Evolutionary conservation across 306 rosid species (phyloP).

Genomic region (Coriaria nepalensis): DNA sequence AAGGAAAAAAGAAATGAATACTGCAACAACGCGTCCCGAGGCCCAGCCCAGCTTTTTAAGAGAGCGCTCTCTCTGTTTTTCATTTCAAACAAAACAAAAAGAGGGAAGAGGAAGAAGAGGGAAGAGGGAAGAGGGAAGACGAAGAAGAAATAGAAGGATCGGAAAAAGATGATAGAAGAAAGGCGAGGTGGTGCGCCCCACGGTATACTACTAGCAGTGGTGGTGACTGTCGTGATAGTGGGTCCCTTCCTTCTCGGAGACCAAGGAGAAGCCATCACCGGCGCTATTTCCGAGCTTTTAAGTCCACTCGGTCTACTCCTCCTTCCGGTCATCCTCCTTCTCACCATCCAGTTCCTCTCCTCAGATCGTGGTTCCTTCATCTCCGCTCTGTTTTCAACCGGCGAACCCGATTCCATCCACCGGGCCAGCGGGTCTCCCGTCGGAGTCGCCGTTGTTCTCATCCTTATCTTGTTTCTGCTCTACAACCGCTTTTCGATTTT

Average conservation of each 20-base stretch:
- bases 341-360: slow-evolving; percentile 77
- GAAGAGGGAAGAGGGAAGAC: too few species aligned
- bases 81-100: too few species aligned
- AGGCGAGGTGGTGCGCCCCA: slow-evolving; percentile 64
- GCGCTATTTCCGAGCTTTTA: slow-evolving; percentile 53
- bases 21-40: too few species aligned
- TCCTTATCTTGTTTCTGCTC: slow-evolving; percentile 51
- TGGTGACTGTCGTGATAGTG: slow-evolving; percentile 39
- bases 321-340: slow-evolving; percentile 71
- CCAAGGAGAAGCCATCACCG: slow-evolving; percentile 64
- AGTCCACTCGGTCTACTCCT: slow-evolving; percentile 79
- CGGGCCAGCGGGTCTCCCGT: slow-evolving; percentile 68
- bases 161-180: slow-evolving; percentile 24
- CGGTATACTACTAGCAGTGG: slow-evolving; percentile 50
- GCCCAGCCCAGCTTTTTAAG: too few species aligned
- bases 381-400: slow-evolving; percentile 55
- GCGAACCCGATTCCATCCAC: slow-evolving; percentile 77
- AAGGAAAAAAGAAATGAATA: too few species aligned
- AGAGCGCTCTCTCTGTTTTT: too few species aligned
- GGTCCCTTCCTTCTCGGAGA: slow-evolving; percentile 63
- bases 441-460: slow-evolving; percentile 69
- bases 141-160: slow-evolving; percentile 5
- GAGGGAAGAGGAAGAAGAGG: too few species aligned
- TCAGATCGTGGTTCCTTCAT: slow-evolving; percentile 71
- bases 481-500: slow-evolving; percentile 62